These are phyloP conservation scores for Fusarium zealandicum DNA, from an alignment of 2,329 filamentous ascomycete species.

Conservation along the genomic window DNA sequence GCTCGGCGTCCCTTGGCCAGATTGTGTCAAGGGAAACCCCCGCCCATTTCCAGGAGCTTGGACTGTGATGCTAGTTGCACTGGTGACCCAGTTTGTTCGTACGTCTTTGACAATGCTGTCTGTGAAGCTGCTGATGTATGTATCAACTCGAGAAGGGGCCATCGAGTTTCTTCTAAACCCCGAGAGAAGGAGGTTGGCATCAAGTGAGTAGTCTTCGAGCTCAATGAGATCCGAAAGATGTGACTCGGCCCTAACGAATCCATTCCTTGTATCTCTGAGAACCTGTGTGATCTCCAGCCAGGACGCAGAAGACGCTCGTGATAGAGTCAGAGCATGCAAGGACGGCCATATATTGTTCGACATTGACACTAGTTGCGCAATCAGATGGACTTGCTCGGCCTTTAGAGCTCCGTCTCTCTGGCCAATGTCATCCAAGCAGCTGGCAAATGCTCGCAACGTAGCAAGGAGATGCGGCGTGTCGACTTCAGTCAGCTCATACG, in stretches of 20 bases:
- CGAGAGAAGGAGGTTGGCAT: constrained; percentile 34
- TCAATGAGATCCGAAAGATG: constrained; percentile 32
- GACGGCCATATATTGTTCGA: constrained; percentile 45
- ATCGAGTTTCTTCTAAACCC: constrained; percentile 21
- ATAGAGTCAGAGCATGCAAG: constrained; percentile 34
- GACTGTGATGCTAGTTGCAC: constrained; percentile 46
- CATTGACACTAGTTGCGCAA: constrained; percentile 41
- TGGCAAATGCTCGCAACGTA: constrained; percentile 44
- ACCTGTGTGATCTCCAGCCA: constrained; percentile 32
- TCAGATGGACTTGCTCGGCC: constrained; percentile 39
- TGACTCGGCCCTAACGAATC: constrained; percentile 27
- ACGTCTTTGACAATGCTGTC: constrained; percentile 55
- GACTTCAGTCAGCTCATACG: constrained; percentile 48
- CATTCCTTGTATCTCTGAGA: constrained; percentile 27
- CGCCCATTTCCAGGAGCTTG: constrained; percentile 47
- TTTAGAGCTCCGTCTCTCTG: constrained; percentile 30
- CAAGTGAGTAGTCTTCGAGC: constrained; percentile 20
- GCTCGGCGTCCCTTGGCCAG: constrained; percentile 45
- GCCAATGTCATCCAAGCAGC: constrained; percentile 40
- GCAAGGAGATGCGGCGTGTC: constrained; percentile 45
- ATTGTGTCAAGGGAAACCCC: constrained; percentile 44
- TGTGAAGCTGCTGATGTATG: constrained; percentile 50
- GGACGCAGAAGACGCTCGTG: constrained; percentile 1
- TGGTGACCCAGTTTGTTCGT: constrained; percentile 52
- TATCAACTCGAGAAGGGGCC: constrained; percentile 18